Evolutionary conservation across 495 filamentous ascomycete species (phyloP).

Genomic region (Endocarpon pusillum): DNA sequence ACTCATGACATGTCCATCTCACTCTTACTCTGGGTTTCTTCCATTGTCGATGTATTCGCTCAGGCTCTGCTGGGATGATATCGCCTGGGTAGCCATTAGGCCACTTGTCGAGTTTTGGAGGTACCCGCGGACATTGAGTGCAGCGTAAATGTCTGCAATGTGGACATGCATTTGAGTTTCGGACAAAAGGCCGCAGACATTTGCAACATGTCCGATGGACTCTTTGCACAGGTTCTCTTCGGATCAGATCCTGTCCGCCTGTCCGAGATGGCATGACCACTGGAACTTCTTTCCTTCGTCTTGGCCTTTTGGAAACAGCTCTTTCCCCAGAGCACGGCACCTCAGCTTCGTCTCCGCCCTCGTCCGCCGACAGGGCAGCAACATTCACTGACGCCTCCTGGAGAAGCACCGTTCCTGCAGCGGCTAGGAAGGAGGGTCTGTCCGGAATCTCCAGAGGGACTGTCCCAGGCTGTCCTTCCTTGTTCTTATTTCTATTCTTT

Average conservation of each 20-base stretch:
- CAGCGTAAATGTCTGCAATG: slow-evolving; percentile 63
- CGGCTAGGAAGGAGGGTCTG: slow-evolving; percentile 3
- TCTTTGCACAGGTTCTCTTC: slow-evolving; percentile 47
- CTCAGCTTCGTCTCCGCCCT: no score
- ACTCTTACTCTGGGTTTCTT: slow-evolving; percentile 28
- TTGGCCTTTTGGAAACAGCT: slow-evolving; percentile 14
- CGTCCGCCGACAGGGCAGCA: no score
- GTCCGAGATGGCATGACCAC: slow-evolving; percentile 46
- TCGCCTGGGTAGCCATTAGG: slow-evolving; percentile 68
- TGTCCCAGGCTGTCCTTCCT: slow-evolving; percentile 18
- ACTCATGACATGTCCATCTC: slow-evolving; percentile 48
- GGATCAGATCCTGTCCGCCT: slow-evolving; percentile 52
- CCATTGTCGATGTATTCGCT: slow-evolving; percentile 22
- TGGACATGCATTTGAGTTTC: slow-evolving; percentile 42
- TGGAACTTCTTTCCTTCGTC: slow-evolving; percentile 9
- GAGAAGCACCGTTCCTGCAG: neutral
- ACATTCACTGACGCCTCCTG: no score
- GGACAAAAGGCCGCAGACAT: slow-evolving; percentile 46
- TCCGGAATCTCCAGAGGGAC: no score
- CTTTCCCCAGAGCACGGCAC: no score
- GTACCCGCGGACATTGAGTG: slow-evolving; percentile 64
- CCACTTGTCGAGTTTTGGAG: slow-evolving; percentile 59
- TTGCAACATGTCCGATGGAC: slow-evolving; percentile 63
- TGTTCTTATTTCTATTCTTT: slow-evolving; percentile 31
- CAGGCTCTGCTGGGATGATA: slow-evolving; percentile 18